Conservation (phyloP, 164 flowering plant species). For the Magnolia officinalis region DNA sequence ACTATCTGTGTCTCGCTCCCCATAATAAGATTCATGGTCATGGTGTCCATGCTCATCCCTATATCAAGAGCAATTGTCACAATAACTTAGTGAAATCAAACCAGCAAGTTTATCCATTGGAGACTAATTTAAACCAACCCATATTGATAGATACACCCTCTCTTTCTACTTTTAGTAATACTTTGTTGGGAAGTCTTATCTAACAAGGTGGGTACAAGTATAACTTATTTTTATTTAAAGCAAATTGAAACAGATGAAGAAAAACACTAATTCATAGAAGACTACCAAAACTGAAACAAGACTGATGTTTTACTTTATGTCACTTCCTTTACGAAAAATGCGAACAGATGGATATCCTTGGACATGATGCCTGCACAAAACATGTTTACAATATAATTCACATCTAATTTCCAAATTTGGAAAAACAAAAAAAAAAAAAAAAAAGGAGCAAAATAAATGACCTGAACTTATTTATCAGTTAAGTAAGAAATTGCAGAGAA, state of each 20-base stretch:
- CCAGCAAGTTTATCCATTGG: no score
- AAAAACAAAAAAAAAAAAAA: no score
- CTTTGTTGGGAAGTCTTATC: no score
- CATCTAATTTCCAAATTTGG: neutral
- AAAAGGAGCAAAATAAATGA: neutral
- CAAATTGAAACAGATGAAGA: no score
- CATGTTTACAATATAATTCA: neutral
- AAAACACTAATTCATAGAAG: neutral
- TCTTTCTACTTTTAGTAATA: no score
- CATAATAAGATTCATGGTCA: slow-evolving; percentile 96
- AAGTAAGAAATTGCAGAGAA: neutral
- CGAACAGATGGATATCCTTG: slow-evolving; percentile 98
- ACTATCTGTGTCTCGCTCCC: slow-evolving; percentile 88
- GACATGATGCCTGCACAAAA: slow-evolving; percentile 74
- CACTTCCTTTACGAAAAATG: slow-evolving; percentile 93
- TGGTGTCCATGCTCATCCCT: slow-evolving; percentile 91
- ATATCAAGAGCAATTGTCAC: slow-evolving; percentile 16
- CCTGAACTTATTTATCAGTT: no score
- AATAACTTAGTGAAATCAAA: slow-evolving; percentile 6
- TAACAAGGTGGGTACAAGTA: no score
- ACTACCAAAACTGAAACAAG: no score
- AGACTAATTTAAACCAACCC: no score
- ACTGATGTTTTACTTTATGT: slow-evolving; percentile 48
- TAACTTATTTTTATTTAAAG: no score
- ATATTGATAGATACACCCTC: no score